Base-by-base conservation (phyloP, 306 rosid genomes). In the Sicyos baderoa region DNA sequence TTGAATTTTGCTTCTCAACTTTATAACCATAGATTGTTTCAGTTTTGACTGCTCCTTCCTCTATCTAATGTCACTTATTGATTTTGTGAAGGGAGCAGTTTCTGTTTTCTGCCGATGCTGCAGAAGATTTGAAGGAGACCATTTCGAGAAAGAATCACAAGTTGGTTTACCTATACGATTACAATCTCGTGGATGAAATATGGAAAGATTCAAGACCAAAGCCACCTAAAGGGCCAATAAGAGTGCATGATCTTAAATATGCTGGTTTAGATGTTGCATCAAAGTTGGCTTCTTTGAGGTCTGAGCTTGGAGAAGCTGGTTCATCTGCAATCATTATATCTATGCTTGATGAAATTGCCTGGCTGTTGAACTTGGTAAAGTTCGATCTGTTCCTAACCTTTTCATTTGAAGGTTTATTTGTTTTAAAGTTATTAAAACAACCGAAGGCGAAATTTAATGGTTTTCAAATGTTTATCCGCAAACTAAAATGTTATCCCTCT, bases 41-140 rank as follows among this genome's bases (percentile, higher is more conserved):
- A 14, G 77, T 16, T 66, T 72, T 71, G 44, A 29, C 72, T 37
- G 13, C 72, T 32, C 51, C 72, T 76, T 66, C 73, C 25, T 66
- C 76, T 79, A 65, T 77, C 87, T 93, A 83, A 89, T 85, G 76
- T 32, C 73, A 45, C 71, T 66, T 77, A 78, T 83, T 80, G 70
- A 71, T 81, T 72, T 79, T 77, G 82, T 89, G 90, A 89, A 92
- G 98, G 98, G 86, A 84, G 87, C 98, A 89, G 98, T 93, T 87
- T 86, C 97, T 93, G 69, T 89, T 93, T 82, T 88, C 98, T 58
- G 80, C 87, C 22, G 97, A 89, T 86, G 89, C 89, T 83, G 94
- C 98, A 27, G 90, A 86, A 76, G 97, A 89, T 76, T 79, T 89
- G 75, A 87, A 84, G 87, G 86, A 76, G 63, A 87, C 78, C 70